These are phyloP conservation scores for Westerdykella ornata DNA, from an alignment of 2,329 filamentous ascomycete genomes.

Conservation along the genomic window DNA sequence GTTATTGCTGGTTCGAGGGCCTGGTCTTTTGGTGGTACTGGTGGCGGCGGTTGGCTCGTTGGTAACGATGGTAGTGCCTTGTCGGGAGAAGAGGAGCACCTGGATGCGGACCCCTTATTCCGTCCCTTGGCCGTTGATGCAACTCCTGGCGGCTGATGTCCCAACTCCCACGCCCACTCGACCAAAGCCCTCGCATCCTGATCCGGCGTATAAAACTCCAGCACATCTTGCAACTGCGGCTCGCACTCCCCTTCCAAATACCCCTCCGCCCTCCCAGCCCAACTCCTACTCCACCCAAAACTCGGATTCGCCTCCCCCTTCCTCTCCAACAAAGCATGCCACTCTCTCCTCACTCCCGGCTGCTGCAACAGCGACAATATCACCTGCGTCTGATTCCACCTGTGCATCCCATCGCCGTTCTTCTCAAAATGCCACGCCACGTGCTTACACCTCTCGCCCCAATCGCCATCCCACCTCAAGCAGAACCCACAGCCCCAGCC, in stretches of 20 bases:
- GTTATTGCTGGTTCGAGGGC: background rate
- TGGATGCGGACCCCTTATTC: too few species aligned
- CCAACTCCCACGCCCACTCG: slow-evolving; percentile 16
- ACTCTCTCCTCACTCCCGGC: slow-evolving; percentile 51
- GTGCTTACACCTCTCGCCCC: slow-evolving; percentile 59
- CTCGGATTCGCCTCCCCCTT: slow-evolving; percentile 9
- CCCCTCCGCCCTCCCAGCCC: slow-evolving; percentile 25
- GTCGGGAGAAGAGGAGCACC: background rate
- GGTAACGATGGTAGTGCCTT: background rate
- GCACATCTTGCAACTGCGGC: slow-evolving; percentile 23
- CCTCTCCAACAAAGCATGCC: slow-evolving; percentile 36
- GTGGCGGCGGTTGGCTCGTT: background rate
- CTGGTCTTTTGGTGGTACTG: background rate
- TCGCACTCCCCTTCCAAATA: slow-evolving; percentile 18
- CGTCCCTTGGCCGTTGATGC: too few species aligned
- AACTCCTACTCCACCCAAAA: slow-evolving; percentile 20
- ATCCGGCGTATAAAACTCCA: slow-evolving; percentile 20
- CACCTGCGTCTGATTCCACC: slow-evolving; percentile 60
- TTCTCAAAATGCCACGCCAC: slow-evolving; percentile 58
- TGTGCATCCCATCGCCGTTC: slow-evolving; percentile 47
- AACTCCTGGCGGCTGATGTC: slow-evolving; percentile 10
- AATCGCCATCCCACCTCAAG: slow-evolving; percentile 53
- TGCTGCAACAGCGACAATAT: slow-evolving; percentile 60
- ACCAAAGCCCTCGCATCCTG: slow-evolving; percentile 17
- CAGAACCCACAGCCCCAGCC: slow-evolving; percentile 65